phyloP scores from a whole-genome alignment of 306 rosid species.

The Quercus mongolica region DNA sequence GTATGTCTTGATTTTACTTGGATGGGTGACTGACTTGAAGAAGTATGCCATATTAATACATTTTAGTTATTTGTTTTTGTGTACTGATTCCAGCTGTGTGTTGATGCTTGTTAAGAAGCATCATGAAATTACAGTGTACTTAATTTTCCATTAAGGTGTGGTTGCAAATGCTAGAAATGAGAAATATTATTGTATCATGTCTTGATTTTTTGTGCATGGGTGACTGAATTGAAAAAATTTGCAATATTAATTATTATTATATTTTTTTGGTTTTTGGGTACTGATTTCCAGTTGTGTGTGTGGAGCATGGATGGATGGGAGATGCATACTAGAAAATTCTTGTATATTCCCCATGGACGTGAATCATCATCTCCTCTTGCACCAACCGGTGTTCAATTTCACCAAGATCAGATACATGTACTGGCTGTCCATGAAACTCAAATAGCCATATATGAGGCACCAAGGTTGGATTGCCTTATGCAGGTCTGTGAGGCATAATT shows the following conservation, averaged over 20 bases:
- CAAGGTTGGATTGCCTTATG: slow-evolving; percentile 78
- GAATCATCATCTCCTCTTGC: slow-evolving; percentile 57
- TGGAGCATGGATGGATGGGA: slow-evolving; percentile 99
- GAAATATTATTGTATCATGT: too few species aligned
- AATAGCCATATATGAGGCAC: slow-evolving; percentile 90
- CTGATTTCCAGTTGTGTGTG: slow-evolving; percentile 69
- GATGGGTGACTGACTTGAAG: too few species aligned
- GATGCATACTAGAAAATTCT: slow-evolving; percentile 64
- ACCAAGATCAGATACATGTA: slow-evolving; percentile 80
- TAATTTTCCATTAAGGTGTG: too few species aligned
- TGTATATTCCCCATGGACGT: slow-evolving; percentile 71
- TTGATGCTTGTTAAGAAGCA: neutral
- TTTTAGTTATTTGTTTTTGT: too few species aligned
- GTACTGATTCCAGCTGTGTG: slow-evolving; percentile 62
- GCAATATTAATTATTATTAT: too few species aligned
- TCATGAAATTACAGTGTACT: too few species aligned
- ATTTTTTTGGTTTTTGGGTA: slow-evolving; percentile 6
- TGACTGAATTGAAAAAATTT: too few species aligned
- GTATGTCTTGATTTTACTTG: too few species aligned
- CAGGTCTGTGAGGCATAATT: slow-evolving; percentile 47
- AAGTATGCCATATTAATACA: too few species aligned
- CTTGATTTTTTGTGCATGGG: too few species aligned
- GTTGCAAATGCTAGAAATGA: too few species aligned
- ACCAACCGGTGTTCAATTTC: slow-evolving; percentile 90
- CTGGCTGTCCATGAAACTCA: slow-evolving; percentile 92